Evolutionary conservation across 2,329 filamentous ascomycete genomes (phyloP).

Genomic region (Coniochaeta prunicola): DNA sequence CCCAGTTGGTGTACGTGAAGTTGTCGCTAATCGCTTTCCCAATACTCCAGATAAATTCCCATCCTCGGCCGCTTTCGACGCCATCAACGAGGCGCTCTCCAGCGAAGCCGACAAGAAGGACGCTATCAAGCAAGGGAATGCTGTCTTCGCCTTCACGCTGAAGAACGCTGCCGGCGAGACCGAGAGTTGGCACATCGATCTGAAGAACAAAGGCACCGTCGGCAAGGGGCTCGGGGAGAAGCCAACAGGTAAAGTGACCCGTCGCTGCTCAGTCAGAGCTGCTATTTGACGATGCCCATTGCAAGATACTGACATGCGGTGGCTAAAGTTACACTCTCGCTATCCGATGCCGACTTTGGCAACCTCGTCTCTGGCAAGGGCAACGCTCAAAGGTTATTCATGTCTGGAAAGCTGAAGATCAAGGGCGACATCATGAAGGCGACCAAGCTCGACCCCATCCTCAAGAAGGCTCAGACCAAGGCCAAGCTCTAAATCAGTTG

Average conservation of each 20-base stretch:
- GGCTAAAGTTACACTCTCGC: conserved; percentile 66
- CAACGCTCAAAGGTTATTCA: conserved; percentile 92
- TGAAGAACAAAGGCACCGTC: conserved; percentile 83
- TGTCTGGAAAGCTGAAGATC: conserved; percentile 97
- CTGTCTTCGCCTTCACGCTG: conserved; percentile 83
- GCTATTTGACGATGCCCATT: not conserved
- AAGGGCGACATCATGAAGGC: conserved; percentile 99
- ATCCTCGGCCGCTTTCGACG: conserved; percentile 84
- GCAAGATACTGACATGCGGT: not conserved
- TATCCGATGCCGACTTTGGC: conserved; percentile 82
- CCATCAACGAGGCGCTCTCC: conserved; percentile 67
- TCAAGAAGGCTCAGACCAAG: conserved; percentile 80
- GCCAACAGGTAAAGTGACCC: conserved; percentile 60
- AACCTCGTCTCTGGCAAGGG: conserved; percentile 79
- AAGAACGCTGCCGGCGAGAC: conserved; percentile 80
- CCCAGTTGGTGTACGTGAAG: not conserved
- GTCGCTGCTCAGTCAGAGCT: not conserved
- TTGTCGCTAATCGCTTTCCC: not conserved
- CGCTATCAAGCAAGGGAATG: conserved; percentile 81
- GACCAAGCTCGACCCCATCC: conserved; percentile 88
- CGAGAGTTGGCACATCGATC: conserved; percentile 88
- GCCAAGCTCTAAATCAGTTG: conserved; percentile 67
- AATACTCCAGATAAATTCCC: conserved; percentile 65
- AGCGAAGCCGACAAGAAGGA: conserved; percentile 68
- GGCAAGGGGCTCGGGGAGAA: conserved; percentile 73